phyloP scores from a whole-genome alignment of 345 rosid genomes.

The Corchorus capsularis region DNA sequence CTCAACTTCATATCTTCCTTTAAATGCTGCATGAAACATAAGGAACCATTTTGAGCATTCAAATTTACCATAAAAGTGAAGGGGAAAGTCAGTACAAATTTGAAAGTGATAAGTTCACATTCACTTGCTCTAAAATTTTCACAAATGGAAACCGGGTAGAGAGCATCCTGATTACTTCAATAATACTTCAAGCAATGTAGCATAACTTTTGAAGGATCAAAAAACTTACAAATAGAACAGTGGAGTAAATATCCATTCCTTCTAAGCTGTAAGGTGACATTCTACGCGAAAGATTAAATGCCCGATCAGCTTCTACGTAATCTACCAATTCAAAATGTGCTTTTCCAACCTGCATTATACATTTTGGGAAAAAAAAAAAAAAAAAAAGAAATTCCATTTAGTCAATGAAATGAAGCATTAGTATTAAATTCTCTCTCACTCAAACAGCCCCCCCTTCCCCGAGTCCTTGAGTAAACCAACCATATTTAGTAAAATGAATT shows the following conservation, averaged over 20 bases:
- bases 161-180: not conserved
- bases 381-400: not conserved
- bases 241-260: constrained; percentile 94
- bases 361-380: not conserved
- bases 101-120: not conserved
- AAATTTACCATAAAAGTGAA: not conserved
- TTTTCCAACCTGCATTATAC: constrained; percentile 79
- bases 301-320: constrained; percentile 90
- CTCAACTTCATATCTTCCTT: constrained; percentile 98
- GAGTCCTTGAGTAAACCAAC: not conserved
- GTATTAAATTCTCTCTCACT: not conserved
- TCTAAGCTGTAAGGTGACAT: constrained; percentile 89
- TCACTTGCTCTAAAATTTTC: not conserved
- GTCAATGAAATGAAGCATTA: not conserved
- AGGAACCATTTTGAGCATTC: constrained; percentile 15
- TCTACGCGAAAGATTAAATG: constrained; percentile 78
- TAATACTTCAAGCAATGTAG: not conserved
- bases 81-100: not conserved
- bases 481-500: not conserved
- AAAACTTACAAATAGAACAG: constrained; percentile 86
- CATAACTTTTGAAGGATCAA: constrained; percentile 15
- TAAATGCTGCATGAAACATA: constrained; percentile 67
- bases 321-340: constrained; percentile 85
- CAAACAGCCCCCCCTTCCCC: not conserved
- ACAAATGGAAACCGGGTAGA: not conserved